Base-by-base conservation (phyloP, 768 basidiomycete species). In the Mycena galericulata region DNA sequence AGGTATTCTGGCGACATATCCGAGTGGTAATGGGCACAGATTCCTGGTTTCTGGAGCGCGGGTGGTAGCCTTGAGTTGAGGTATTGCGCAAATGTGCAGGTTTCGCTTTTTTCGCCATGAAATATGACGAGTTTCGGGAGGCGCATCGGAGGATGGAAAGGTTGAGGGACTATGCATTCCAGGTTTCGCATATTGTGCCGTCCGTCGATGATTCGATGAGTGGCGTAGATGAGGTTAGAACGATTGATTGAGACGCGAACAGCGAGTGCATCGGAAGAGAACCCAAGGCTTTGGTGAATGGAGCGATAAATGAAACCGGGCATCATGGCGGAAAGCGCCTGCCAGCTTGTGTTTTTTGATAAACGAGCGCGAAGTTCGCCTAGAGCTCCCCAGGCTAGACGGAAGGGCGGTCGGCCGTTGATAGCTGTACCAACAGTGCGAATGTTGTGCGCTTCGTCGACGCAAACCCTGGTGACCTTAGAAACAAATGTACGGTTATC, bases 1-100 rank as follows among this genome's bases (percentile, higher is more conserved):
- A 64, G 38, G 14, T 64, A 65, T 29, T 65, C 63, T 4, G 22
- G 63, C 0, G 63, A 65, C 54, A 65, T 49, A 15, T 65, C 63
- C 0, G 27, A 6, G 27, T 65, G 63, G 15, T 65, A 65, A 27
- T 65, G 63, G 4, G 54, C 54, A 49, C 22, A 26, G 11, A 65
- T 50, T 4, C 63, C 34, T 1, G 57, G 45, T 11, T 50, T 50
- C 22, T 27, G 63, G 24, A 62, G 26, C 0, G 34, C 47, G 4
- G 5, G 2, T 6, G 60, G 60, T 1, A 59, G 17, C 11, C 18
- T n/a, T 1, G 45, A 59, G 15, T 54, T n/a, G 1, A 63, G 1
- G n/a, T 63, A 41, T 24, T 46, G 29, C 8, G 18, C 17, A 0
- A 50, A 50, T 3, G 15, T 15, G 2, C 30, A 22, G 0, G 53